A percentile compares a stretch with the other conserved stretches of the same genome.
Conservation (phyloP, 1,139 yeast species). For the Geotrichum aggregatum region DNA sequence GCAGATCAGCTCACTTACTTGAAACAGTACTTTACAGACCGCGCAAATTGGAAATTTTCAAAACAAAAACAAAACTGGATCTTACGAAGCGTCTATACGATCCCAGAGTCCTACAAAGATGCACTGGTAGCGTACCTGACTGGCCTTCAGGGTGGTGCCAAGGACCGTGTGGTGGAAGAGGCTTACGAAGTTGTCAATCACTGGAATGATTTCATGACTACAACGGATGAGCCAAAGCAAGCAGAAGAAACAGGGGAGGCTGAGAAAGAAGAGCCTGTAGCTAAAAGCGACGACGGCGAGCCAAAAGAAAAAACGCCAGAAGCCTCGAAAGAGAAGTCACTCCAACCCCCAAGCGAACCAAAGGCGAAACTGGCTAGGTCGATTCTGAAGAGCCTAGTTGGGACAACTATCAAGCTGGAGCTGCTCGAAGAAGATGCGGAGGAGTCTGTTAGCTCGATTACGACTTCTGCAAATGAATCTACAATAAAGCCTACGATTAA, state of each 20-base stretch:
- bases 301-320: not conserved
- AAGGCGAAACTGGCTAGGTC: slow-evolving; percentile 35
- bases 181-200: slow-evolving; percentile 46
- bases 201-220: slow-evolving; percentile 55
- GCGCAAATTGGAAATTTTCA: slow-evolving; percentile 79
- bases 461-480: too few relatives aligned
- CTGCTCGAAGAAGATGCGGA: slow-evolving; percentile 29
- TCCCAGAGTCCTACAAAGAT: slow-evolving; percentile 51
- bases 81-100: slow-evolving; percentile 56
- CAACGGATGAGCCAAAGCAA: slow-evolving; percentile 27
- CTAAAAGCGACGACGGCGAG: slow-evolving; percentile 11
- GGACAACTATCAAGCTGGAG: slow-evolving; percentile 30
- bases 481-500: not conserved
- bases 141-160: slow-evolving; percentile 72
- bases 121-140: slow-evolving; percentile 57
- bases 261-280: too few relatives aligned
- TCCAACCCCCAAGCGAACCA: slow-evolving; percentile 31
- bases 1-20: slow-evolving; percentile 77
- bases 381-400: slow-evolving; percentile 30
- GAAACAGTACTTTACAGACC: slow-evolving; percentile 58
- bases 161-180: slow-evolving; percentile 54
- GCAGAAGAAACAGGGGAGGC: slow-evolving; percentile 36
- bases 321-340: slow-evolving; percentile 1
- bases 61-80: slow-evolving; percentile 95
- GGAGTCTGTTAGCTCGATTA: slow-evolving; percentile 7